Evolutionary conservation across 1,284 basidiomycete genomes (phyloP).

Genomic region (Cryptococcus hybrid): DNA sequence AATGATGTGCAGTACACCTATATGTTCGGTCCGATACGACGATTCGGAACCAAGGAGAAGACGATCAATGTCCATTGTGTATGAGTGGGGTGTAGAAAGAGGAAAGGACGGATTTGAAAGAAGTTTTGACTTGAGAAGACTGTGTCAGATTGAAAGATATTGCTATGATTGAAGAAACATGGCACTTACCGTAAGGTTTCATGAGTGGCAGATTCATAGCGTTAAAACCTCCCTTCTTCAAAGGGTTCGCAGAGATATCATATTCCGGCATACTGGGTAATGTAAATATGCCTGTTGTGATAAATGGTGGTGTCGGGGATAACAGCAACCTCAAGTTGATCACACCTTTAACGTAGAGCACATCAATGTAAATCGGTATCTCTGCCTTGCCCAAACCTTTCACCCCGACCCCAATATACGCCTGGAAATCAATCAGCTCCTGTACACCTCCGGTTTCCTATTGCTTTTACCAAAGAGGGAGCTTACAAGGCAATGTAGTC

Average conservation of each 20-base stretch:
- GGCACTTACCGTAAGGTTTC: conserved; percentile 39
- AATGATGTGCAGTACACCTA: conserved; percentile 48
- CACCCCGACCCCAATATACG: conserved; percentile 48
- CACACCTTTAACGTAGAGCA: conserved; percentile 36
- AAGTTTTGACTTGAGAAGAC: conserved; percentile 25
- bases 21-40: conserved; percentile 29
- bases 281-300: conserved; percentile 42
- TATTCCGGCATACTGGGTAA: conserved; percentile 48
- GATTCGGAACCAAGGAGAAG: conserved; percentile 45
- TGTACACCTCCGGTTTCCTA: background rate
- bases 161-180: background rate
- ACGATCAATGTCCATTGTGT: conserved; percentile 48
- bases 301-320: conserved; percentile 49
- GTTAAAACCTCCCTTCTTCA: conserved; percentile 44
- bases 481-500: conserved; percentile 41
- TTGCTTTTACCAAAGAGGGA: too few species aligned
- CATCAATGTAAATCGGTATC: conserved; percentile 45
- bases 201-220: conserved; percentile 48
- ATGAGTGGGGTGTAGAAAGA: conserved; percentile 47
- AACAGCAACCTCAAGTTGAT: conserved; percentile 44
- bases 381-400: conserved; percentile 45
- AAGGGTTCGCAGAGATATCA: conserved; percentile 48
- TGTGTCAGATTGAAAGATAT: background rate
- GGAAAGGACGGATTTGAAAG: conserved; percentile 44
- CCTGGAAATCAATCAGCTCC: conserved; percentile 8